These are phyloP conservation scores for Penstemon davidsonii DNA, from an alignment of 257 asterid species.

Conservation along the genomic window DNA sequence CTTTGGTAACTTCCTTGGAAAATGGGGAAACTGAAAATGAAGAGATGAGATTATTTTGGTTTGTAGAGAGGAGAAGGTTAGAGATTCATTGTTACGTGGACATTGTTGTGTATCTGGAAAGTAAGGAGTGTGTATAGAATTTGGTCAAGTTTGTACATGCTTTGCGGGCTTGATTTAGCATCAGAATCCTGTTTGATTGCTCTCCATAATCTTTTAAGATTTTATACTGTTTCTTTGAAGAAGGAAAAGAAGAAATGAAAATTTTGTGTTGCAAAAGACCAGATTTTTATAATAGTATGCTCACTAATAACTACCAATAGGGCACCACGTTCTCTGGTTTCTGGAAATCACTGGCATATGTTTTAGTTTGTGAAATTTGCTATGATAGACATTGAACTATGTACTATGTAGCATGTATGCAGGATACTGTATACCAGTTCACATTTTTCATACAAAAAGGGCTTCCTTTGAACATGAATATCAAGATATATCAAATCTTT, in stretches of 20 bases:
- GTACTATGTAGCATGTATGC: not conserved
- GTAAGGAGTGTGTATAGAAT: too few species aligned
- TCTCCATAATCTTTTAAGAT: not conserved
- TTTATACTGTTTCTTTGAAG: not conserved
- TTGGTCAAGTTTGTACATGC: too few species aligned
- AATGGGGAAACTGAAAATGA: not conserved
- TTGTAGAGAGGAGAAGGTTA: not conserved
- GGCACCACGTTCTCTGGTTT: not conserved
- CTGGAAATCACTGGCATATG: not conserved
- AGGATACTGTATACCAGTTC: not conserved
- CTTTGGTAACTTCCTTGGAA: not conserved
- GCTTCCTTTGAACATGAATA: not conserved
- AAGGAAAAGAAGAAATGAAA: not conserved
- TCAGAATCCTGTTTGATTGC: not conserved
- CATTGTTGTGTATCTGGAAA: not conserved
- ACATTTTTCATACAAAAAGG: not conserved
- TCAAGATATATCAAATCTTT: not conserved
- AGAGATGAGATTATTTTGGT: not conserved
- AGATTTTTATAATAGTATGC: not conserved
- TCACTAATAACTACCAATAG: not conserved
- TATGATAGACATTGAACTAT: not conserved
- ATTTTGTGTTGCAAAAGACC: not conserved
- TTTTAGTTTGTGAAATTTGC: too few species aligned
- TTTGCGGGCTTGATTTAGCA: too few species aligned
- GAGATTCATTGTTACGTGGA: not conserved